phyloP scores from a whole-genome alignment of 2,329 filamentous ascomycete species.

The Uncinocarpus reesii region DNA sequence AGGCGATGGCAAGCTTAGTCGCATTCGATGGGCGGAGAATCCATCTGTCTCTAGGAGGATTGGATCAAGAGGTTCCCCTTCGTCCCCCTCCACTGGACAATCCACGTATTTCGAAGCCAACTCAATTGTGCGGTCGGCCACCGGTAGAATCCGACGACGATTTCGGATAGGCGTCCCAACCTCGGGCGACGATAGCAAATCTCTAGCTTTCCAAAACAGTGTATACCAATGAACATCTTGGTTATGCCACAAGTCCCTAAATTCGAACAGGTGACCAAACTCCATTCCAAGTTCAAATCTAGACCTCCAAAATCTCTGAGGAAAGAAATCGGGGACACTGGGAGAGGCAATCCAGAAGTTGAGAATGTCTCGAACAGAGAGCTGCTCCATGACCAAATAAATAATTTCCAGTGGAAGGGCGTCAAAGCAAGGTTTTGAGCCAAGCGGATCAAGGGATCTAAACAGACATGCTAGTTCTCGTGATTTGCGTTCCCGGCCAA shows the following conservation, averaged over 20 bases:
- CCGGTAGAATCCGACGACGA: constrained; percentile 10
- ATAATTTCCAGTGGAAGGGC: too few relatives aligned
- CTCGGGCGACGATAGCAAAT: not conserved
- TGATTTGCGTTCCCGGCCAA: not conserved
- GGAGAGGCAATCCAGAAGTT: too few relatives aligned
- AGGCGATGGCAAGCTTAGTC: not conserved
- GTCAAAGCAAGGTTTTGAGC: too few relatives aligned
- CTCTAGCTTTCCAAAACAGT: constrained; percentile 7
- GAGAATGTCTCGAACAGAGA: too few relatives aligned
- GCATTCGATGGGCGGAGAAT: too few relatives aligned
- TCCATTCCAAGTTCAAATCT: constrained; percentile 6
- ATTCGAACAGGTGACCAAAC: constrained; percentile 6
- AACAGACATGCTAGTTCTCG: not conserved
- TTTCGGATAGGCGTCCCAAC: constrained; percentile 2
- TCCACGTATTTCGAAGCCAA: too few relatives aligned
- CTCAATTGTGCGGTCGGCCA: not conserved
- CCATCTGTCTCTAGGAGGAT: too few relatives aligned
- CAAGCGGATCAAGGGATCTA: too few relatives aligned
- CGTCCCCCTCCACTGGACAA: too few relatives aligned
- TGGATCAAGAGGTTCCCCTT: too few relatives aligned
- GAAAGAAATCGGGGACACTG: too few relatives aligned
- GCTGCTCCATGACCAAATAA: too few relatives aligned
- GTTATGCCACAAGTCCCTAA: constrained; percentile 1
- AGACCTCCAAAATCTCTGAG: constrained; percentile 7
- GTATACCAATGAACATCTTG: constrained; percentile 6